These are phyloP conservation scores for Spencermartinsiella europaea DNA, from an alignment of 805 yeast species.

Conservation along the genomic window DNA sequence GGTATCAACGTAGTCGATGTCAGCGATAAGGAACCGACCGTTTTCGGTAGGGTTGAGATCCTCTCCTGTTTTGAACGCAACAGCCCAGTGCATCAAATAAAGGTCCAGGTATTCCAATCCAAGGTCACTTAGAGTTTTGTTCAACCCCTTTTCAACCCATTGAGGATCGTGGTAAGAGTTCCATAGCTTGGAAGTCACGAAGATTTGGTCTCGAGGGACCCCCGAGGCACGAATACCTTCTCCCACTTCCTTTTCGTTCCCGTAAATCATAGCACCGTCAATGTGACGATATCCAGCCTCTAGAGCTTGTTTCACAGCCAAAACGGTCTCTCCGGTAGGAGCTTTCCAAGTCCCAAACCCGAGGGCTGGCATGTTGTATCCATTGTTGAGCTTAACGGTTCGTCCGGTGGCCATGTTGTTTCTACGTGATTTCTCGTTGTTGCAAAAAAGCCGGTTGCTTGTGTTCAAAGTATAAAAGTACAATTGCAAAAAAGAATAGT, in stretches of 20 bases:
- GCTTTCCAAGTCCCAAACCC: slow-evolving; percentile 48
- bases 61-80: slow-evolving; percentile 36
- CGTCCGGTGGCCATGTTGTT: background rate
- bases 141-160: slow-evolving; percentile 40
- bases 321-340: slow-evolving; percentile 22
- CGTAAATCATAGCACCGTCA: slow-evolving; percentile 55
- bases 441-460: no score
- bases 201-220: slow-evolving; percentile 43
- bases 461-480: no score
- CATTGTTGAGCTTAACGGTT: slow-evolving; percentile 35
- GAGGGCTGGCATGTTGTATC: slow-evolving; percentile 45
- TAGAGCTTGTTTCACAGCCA: slow-evolving; percentile 43
- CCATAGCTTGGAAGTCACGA: slow-evolving; percentile 39
- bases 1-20: slow-evolving; percentile 37
- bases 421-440: no score
- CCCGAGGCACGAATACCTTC: slow-evolving; percentile 53
- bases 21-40: slow-evolving; percentile 4
- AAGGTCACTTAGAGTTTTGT: slow-evolving; percentile 39
- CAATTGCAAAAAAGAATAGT: no score
- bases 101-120: slow-evolving; percentile 50
- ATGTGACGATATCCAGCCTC: slow-evolving; percentile 55
- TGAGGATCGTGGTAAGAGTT: slow-evolving; percentile 33
- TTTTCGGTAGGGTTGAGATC: slow-evolving; percentile 16
- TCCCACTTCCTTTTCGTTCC: slow-evolving; percentile 51
- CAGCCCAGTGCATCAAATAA: slow-evolving; percentile 52